Base-by-base conservation (phyloP, 176 grass and related monocot species). In the Bromus sterilis region DNA sequence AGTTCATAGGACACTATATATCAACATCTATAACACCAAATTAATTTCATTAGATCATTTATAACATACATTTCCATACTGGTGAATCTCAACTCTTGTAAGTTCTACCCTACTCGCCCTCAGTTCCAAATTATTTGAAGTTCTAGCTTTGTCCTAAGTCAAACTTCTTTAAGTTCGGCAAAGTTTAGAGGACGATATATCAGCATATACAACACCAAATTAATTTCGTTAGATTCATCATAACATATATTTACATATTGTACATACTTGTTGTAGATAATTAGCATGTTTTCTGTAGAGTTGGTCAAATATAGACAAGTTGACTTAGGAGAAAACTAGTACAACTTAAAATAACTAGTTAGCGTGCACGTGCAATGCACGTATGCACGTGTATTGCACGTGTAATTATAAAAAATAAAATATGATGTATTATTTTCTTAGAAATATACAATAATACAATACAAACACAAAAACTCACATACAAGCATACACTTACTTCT, bases 31-130 rank as follows among this genome's bases (percentile, higher is more conserved):
- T 7, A 21, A 53, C 18, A 53, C 18, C 48, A 53, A 53, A 53
- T 53, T 53, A 53, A 18, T 53, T 53, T 53, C 48, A 53, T 53
- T 21, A 16, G 48, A 53, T 53, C 21, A 16, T 21, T 53, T 18
- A 53, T 53, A 53, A 53, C 48, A 21, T 53, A 21, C 21, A 51
- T 51, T 51, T 51, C 46, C 46, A 51, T 51, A 18, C 46, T 32
- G 95, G 95, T 84, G 95, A 95, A 87, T 89, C 92, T 74, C 95
- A 98, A 75, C 78, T 86, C 31, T 98, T 95, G 95, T 98, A 98
- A 91, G 95, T 91, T 53, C 34, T 56, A 46, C 25, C 31, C 9
- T 57, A 53, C 18, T 53, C 48, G 20, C 48, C 48, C 18, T 53
- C 48, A 53, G n/a, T n/a, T n/a, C n/a, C n/a, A n/a, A 53, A 53